These are phyloP conservation scores for Ustilago esculenta DNA, from an alignment of 1,284 basidiomycete species.

Conservation along the genomic window DNA sequence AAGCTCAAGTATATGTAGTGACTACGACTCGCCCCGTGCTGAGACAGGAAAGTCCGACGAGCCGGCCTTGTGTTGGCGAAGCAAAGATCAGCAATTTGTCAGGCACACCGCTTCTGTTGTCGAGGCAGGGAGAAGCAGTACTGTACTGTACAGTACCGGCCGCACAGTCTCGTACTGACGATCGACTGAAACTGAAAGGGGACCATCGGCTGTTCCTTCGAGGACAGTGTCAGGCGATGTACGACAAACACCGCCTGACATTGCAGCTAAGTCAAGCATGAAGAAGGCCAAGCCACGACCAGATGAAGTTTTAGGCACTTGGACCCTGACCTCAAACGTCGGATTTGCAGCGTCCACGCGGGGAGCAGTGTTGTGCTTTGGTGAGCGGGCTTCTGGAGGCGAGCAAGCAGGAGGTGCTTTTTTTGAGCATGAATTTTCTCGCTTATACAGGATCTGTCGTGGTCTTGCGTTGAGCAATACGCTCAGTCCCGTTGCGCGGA, in stretches of 20 bases:
- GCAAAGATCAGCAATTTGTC: slow-evolving; percentile 2
- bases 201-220: not conserved
- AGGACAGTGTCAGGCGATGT: not conserved
- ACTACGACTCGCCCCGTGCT: too few species aligned
- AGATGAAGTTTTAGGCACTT: too few species aligned
- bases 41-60: too few species aligned
- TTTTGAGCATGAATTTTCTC: slow-evolving; percentile 15
- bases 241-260: slow-evolving; percentile 1
- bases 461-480: not conserved
- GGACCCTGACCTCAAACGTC: slow-evolving; percentile 32
- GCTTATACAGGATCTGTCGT: slow-evolving; percentile 3
- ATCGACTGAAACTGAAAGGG: slow-evolving; percentile 4
- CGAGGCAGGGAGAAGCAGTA: too few species aligned
- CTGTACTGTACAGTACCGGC: not conserved
- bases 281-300: not conserved
- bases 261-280: not conserved
- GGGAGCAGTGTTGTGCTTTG: too few species aligned
- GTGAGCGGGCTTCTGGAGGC: too few species aligned
- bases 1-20: too few species aligned
- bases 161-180: slow-evolving; percentile 2
- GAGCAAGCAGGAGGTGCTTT: not conserved
- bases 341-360: slow-evolving; percentile 22
- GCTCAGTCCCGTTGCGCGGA: too few species aligned
- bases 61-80: not conserved
- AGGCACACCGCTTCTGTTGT: too few species aligned